Percentiles rank a stretch among this genome's conserved stretches.
phyloP scores from a whole-genome alignment of 352 stramenopile genomes.

The Phytophthora fragariae region DNA sequence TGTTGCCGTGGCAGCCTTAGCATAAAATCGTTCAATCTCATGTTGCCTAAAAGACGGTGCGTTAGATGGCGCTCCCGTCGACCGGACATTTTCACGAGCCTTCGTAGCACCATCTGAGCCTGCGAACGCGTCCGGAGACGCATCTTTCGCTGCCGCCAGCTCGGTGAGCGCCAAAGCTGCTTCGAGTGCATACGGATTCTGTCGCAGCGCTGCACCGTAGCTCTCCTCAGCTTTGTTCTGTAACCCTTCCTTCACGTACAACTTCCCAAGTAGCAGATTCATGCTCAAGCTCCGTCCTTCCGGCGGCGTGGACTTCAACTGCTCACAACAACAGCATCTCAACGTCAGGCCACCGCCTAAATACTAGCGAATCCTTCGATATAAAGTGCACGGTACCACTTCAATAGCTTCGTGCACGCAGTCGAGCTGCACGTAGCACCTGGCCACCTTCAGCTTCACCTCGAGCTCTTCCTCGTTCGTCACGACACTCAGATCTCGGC shows the following conservation, averaged over 20 bases:
- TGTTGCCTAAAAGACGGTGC: slow-evolving; percentile 30
- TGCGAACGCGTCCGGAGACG: slow-evolving; percentile 35
- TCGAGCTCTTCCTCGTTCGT: slow-evolving; percentile 36
- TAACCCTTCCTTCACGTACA: slow-evolving; percentile 69
- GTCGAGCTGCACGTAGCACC: slow-evolving; percentile 71
- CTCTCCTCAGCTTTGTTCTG: slow-evolving; percentile 70
- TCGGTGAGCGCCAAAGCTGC: slow-evolving; percentile 75
- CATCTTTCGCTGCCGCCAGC: slow-evolving; percentile 56
- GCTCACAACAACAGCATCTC: background rate
- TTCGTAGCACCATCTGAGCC: slow-evolving; percentile 22
- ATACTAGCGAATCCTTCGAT: too few relatives aligned
- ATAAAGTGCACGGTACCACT: slow-evolving; percentile 41
- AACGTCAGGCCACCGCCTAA: background rate
- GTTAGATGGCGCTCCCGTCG: background rate
- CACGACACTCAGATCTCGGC: slow-evolving; percentile 30
- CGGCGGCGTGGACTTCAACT: slow-evolving; percentile 64
- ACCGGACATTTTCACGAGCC: slow-evolving; percentile 15
- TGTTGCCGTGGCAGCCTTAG: slow-evolving; percentile 22
- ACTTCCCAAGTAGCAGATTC: slow-evolving; percentile 72
- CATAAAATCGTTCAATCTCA: slow-evolving; percentile 66
- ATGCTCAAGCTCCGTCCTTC: slow-evolving; percentile 56
- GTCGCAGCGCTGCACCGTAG: slow-evolving; percentile 59
- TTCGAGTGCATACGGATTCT: slow-evolving; percentile 85
- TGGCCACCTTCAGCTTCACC: slow-evolving; percentile 71
- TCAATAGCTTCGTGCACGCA: slow-evolving; percentile 67